Conservation (phyloP, 176 grass and related monocot genomes). For the Cenchrus purpureus region DNA sequence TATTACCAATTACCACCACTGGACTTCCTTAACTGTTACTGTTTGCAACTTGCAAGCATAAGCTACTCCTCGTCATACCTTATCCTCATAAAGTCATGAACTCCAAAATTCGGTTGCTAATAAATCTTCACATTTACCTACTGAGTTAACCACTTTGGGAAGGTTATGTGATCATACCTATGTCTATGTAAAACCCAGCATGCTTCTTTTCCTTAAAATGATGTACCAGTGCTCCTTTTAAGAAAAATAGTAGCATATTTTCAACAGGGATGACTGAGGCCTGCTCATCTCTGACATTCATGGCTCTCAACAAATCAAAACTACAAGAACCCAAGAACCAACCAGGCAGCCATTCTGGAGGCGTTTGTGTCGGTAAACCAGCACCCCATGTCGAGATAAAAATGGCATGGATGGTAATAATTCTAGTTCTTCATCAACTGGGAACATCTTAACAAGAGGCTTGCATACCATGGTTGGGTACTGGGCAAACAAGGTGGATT, state of each 20-base stretch:
- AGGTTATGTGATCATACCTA: no score
- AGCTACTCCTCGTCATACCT: not conserved
- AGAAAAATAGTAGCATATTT: not conserved
- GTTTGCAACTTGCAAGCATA: no score
- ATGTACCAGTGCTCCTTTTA: no score
- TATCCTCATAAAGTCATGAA: not conserved
- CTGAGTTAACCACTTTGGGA: no score
- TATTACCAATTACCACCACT: not conserved
- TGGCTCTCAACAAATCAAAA: conserved; percentile 48
- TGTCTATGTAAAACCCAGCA: no score
- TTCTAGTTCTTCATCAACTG: conserved; percentile 29
- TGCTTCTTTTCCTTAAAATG: no score
- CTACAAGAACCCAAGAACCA: conserved; percentile 26
- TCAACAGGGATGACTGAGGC: conserved; percentile 90
- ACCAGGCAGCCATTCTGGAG: conserved; percentile 17
- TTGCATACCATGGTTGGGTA: conserved; percentile 82
- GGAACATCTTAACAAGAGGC: conserved; percentile 83
- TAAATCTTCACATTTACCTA: not conserved
- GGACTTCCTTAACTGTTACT: no score
- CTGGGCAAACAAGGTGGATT: conserved; percentile 42
- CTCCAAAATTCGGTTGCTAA: not conserved
- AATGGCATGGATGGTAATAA: conserved; percentile 36
- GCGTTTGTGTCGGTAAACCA: conserved; percentile 73
- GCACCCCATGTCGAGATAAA: conserved; percentile 69
- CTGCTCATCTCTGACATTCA: conserved; percentile 92